These are phyloP conservation scores for Starmerella scarabaei DNA, from an alignment of 805 yeast genomes.

Conservation along the genomic window DNA sequence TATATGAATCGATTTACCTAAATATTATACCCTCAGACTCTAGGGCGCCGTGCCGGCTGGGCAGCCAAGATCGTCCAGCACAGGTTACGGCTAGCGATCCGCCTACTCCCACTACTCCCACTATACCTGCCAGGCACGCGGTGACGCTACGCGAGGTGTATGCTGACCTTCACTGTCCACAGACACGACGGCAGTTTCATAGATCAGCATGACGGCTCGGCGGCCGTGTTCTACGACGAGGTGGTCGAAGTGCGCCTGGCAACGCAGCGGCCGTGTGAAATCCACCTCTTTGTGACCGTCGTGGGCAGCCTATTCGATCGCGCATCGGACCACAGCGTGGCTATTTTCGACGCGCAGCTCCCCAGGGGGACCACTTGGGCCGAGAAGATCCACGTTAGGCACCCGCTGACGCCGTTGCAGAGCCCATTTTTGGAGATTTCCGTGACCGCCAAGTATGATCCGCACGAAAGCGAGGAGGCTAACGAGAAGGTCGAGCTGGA, in stretches of 20 bases:
- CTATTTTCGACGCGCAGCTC: slow-evolving; percentile 13
- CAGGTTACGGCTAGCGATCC: too few species aligned
- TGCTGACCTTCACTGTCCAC: slow-evolving; percentile 10
- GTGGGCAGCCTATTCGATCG: slow-evolving; percentile 12
- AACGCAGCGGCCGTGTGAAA: slow-evolving; percentile 7
- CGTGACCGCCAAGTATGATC: slow-evolving; percentile 11
- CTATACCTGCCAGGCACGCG: too few species aligned
- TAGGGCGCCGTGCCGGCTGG: too few species aligned
- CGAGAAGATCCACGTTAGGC: slow-evolving; percentile 11
- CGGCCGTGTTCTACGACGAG: slow-evolving; percentile 16
- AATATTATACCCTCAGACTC: too few species aligned
- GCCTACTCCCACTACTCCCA: too few species aligned
- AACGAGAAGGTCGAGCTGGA: not conserved
- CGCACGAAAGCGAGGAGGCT: not conserved
- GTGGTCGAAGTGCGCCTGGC: slow-evolving; percentile 3
- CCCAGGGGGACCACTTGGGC: slow-evolving; percentile 3
- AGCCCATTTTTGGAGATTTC: slow-evolving; percentile 15
- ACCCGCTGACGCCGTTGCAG: slow-evolving; percentile 18
- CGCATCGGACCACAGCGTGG: slow-evolving; percentile 11
- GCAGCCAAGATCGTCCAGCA: too few species aligned
- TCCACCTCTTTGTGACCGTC: slow-evolving; percentile 15
- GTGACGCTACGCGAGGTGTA: too few species aligned
- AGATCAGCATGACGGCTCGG: not conserved
- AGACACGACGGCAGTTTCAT: slow-evolving; percentile 9
- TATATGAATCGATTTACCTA: too few species aligned